phyloP scores from a whole-genome alignment of 352 stramenopile genomes.

The Sclerospora graminicola region DNA sequence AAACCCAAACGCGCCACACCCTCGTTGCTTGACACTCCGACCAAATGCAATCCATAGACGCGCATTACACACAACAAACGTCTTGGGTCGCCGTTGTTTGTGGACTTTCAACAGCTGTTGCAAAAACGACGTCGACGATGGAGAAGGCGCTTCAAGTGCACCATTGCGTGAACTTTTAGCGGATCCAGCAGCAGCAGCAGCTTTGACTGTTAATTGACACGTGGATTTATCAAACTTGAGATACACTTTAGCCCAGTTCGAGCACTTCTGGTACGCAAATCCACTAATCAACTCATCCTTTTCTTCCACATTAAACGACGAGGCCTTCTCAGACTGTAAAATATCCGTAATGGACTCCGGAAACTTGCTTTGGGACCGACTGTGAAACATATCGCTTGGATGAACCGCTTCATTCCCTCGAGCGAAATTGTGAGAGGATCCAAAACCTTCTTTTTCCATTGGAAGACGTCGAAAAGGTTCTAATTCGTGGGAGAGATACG shows the following conservation, averaged over 20 bases:
- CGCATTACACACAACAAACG: conserved; percentile 60
- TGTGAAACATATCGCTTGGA: conserved; percentile 62
- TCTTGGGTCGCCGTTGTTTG: conserved; percentile 54
- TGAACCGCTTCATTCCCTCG: conserved; percentile 43
- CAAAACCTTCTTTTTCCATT: conserved; percentile 65
- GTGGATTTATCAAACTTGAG: conserved; percentile 62
- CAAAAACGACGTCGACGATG: conserved; percentile 22
- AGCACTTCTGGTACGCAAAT: conserved; percentile 62
- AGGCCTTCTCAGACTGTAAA: conserved; percentile 42
- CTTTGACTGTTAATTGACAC: conserved; percentile 38
- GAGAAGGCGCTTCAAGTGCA: conserved; percentile 11
- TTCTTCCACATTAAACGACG: conserved; percentile 45
- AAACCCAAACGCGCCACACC: conserved; percentile 59
- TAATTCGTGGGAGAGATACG: conserved; percentile 53
- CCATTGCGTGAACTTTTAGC: conserved; percentile 3
- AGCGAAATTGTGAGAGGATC: conserved; percentile 49
- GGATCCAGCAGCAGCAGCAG: conserved; percentile 9
- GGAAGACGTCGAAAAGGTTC: conserved; percentile 54
- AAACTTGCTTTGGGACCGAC: conserved; percentile 59
- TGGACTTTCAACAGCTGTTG: conserved; percentile 57
- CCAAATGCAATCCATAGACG: conserved; percentile 73
- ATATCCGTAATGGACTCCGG: conserved; percentile 66
- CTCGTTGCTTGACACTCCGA: conserved; percentile 53
- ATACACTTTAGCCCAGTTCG: conserved; percentile 64
- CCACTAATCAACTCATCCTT: conserved; percentile 42